phyloP scores from a whole-genome alignment of 1,139 yeast species.

The Arxiozyma bovina region DNA sequence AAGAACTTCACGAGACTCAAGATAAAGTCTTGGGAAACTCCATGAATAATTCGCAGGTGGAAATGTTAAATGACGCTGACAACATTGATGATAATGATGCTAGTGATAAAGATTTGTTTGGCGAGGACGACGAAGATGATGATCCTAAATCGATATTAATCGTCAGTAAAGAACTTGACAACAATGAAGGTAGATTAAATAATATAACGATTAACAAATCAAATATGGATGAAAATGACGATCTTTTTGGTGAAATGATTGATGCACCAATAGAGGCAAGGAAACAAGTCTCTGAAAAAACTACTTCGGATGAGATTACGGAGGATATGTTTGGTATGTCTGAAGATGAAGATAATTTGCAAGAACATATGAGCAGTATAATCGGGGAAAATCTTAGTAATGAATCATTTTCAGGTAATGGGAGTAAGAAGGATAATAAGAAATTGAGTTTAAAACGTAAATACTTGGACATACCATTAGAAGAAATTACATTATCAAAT shows the following conservation, averaged over 20 bases:
- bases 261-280: constrained; percentile 15
- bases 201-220: not conserved
- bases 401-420: constrained; percentile 3
- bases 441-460: constrained; percentile 20
- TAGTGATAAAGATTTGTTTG: constrained; percentile 13
- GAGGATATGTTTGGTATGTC: constrained; percentile 31
- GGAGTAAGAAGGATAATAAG: constrained; percentile 10
- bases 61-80: constrained; percentile 8
- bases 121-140: constrained; percentile 11
- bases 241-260: constrained; percentile 29
- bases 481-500: constrained; percentile 43
- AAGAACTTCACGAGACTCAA: not conserved
- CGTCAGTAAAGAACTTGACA: constrained; percentile 10
- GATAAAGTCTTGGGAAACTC: not conserved
- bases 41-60: not conserved
- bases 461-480: constrained; percentile 46
- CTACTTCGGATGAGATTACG: constrained; percentile 24
- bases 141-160: constrained; percentile 1
- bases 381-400: not conserved
- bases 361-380: not conserved
- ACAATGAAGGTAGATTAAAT: constrained; percentile 4
- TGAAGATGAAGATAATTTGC: constrained; percentile 24
- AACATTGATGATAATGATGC: constrained; percentile 10
- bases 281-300: constrained; percentile 6
- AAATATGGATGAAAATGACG: constrained; percentile 20